Evolutionary conservation across 2,329 filamentous ascomycete genomes (phyloP), one percentile per base, ranked within the genome.

Genomic region (Diaporthe eres): DNA sequence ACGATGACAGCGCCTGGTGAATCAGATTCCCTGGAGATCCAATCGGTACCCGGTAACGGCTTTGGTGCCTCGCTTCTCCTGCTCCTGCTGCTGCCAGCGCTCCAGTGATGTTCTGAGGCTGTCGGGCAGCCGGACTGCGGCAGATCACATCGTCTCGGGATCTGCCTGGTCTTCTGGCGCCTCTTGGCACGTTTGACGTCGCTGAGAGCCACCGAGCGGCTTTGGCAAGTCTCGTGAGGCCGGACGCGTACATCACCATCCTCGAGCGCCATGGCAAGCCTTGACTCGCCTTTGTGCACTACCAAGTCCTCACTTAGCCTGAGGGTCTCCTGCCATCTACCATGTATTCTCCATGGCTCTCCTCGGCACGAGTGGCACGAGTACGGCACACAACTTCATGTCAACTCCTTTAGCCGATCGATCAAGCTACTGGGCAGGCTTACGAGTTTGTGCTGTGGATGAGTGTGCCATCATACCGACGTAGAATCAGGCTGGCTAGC

Each of bases 181-280:
- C 49, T 25, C 75, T 76, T 76, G 75, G 75, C 75, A 67, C 51
- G 72, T 76, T 76, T 76, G 63, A 76, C 65, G 31, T 71, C 65
- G 47, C 71, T 47, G 71, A 74, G 44, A 37, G 61, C 53, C 22
- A 53, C 65, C 42, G 65, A 39, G 65, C 65, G 31, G 57, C n/a
- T 61, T 42, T 61, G 22, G 37, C 34, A 42, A 70, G 65, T 55
- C 65, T 70, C 65, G n/a, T 70, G 65, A 55, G 65, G 49, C 65
- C 25, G 47, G 34, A 55, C 65, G 19, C 65, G 65, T 42, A 70
- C 65, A 70, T 70, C 65, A 70, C 47, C 65, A 39, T 34, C 51
- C 47, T 55, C n/a, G n/a, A 55, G 34, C 65, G 65, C 47, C 65
- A 70, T 70, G 65, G 65, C 65, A 70, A 28, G 65, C 49, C 47